Conservation (phyloP, 331 rosid species). For the Pyrus hybrid region DNA sequence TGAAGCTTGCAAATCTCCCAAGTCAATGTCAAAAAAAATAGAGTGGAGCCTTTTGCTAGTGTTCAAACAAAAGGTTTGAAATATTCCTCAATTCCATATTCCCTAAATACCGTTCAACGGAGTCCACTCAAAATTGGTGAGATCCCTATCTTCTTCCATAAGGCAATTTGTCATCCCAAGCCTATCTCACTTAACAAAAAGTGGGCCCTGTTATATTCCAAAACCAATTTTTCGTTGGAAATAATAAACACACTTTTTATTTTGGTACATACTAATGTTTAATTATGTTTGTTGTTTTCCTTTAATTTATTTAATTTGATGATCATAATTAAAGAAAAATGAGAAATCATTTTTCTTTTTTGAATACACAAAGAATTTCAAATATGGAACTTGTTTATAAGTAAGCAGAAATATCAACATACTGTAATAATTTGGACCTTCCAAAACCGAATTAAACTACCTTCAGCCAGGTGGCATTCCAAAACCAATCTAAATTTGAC, state of each 20-base stretch:
- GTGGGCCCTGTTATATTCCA: not conserved
- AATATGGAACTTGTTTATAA: no score
- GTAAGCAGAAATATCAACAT: no score
- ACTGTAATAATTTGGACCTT: no score
- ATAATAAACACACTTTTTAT: no score
- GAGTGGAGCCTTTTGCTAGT: not conserved
- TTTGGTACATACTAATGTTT: rapidly evolving
- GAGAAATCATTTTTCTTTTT: no score
- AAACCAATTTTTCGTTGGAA: no score
- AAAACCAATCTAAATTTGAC: not conserved
- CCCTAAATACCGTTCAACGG: not conserved
- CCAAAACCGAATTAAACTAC: no score
- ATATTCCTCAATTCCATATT: not conserved
- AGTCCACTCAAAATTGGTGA: not conserved
- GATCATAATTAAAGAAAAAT: rapidly evolving
- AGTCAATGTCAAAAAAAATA: not conserved
- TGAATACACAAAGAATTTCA: no score
- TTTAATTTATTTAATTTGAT: no score
- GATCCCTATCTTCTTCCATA: not conserved
- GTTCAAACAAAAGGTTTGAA: not conserved
- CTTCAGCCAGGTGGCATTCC: not conserved
- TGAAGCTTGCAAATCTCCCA: not conserved
- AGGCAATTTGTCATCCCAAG: not conserved
- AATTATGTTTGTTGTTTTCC: rapidly evolving
- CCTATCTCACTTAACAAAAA: not conserved